Percentiles rank a stretch among this genome's conserved stretches.
These are phyloP conservation scores for Aspergillus carbonarius DNA, from an alignment of 2,329 filamentous ascomycete species.

Conservation along the genomic window DNA sequence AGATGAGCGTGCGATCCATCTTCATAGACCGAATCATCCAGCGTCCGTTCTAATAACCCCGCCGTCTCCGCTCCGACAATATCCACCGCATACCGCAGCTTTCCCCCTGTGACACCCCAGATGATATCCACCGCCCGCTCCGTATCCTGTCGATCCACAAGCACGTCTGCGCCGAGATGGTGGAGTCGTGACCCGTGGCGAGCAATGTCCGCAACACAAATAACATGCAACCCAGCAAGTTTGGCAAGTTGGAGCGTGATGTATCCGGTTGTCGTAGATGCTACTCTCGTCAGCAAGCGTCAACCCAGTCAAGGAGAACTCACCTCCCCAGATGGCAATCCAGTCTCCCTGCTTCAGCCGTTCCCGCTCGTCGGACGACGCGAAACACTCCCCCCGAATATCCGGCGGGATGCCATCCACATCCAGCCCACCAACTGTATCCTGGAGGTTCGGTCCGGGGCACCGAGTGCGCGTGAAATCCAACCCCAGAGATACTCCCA, in stretches of 20 bases:
- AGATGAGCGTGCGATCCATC: slow-evolving; percentile 53
- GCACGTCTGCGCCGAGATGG: slow-evolving; percentile 58
- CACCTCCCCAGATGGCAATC: slow-evolving; percentile 72
- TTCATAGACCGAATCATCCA: slow-evolving; percentile 32
- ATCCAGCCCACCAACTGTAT: slow-evolving; percentile 50
- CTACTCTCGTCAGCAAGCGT: slow-evolving; percentile 35
- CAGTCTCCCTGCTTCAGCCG: slow-evolving; percentile 63
- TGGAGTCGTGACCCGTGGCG: slow-evolving; percentile 63
- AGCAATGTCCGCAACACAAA: slow-evolving; percentile 65
- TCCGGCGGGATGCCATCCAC: slow-evolving; percentile 57
- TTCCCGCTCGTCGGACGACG: slow-evolving; percentile 53
- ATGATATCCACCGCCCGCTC: slow-evolving; percentile 66
- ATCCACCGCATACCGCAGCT: slow-evolving; percentile 67
- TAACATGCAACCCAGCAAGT: slow-evolving; percentile 63
- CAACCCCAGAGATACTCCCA: slow-evolving; percentile 69
- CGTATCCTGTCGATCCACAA: slow-evolving; percentile 68
- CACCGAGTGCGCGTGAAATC: slow-evolving; percentile 54
- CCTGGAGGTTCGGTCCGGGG: slow-evolving; percentile 59
- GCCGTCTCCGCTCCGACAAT: slow-evolving; percentile 66
- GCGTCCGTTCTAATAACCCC: slow-evolving; percentile 54
- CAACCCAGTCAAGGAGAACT: slow-evolving; percentile 21
- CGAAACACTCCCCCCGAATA: slow-evolving; percentile 63
- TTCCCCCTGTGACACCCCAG: slow-evolving; percentile 55
- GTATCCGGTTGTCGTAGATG: slow-evolving; percentile 68
- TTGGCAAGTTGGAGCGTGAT: slow-evolving; percentile 67